phyloP scores from a whole-genome alignment of 1,284 basidiomycete species.

The Ustilago tritici region DNA sequence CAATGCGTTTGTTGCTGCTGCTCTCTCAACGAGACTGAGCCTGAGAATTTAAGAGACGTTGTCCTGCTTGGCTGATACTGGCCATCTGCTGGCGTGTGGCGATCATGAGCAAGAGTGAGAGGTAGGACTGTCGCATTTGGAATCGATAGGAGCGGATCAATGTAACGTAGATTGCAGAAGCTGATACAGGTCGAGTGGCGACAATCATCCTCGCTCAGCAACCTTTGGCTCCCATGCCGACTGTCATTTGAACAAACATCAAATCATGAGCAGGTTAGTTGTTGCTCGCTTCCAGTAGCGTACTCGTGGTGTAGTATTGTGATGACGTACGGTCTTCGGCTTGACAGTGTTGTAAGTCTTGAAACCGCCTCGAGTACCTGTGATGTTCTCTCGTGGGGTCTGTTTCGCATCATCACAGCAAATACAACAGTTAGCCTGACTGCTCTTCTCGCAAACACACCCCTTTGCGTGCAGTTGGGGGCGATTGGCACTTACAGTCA shows the following conservation, averaged over 20 bases:
- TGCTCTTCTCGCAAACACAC: not conserved
- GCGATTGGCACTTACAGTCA: constrained; percentile 44
- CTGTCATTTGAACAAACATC: constrained; percentile 17
- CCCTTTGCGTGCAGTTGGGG: no score
- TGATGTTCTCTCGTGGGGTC: constrained; percentile 61
- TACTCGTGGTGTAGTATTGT: not conserved
- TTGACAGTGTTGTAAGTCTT: constrained; percentile 64
- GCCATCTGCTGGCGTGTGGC: not conserved
- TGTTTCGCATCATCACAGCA: constrained; percentile 22
- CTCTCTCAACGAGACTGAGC: not conserved
- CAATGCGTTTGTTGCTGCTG: not conserved
- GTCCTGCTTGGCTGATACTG: no score
- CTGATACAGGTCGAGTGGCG: not conserved
- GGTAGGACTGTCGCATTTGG: not conserved
- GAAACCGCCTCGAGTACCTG: constrained; percentile 65
- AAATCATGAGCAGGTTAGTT: not conserved
- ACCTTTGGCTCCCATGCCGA: constrained; percentile 65
- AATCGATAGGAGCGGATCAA: not conserved
- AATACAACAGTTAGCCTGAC: constrained; percentile 1
- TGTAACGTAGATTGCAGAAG: constrained; percentile 6
- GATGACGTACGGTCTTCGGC: constrained; percentile 62
- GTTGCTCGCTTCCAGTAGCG: not conserved
- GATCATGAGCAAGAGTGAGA: not conserved
- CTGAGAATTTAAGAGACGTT: no score
- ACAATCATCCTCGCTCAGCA: constrained; percentile 45